These are phyloP conservation scores for Sugiyamaella xylanicola DNA, from an alignment of 1,139 yeast species.

Conservation along the genomic window DNA sequence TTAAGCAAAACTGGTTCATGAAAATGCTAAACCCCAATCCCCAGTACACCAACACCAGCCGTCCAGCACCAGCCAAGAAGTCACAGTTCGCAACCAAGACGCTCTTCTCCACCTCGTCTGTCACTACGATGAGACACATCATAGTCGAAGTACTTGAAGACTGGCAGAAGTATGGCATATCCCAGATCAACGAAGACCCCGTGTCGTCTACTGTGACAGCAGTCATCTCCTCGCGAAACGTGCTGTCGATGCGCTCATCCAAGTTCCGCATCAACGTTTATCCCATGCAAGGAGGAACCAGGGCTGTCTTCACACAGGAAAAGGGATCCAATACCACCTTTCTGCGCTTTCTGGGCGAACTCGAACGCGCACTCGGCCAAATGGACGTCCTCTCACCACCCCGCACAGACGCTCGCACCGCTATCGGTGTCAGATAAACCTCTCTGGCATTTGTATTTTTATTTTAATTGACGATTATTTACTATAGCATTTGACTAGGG, in stretches of 20 bases:
- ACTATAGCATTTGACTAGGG: neutral
- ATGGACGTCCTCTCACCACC: conserved; percentile 27
- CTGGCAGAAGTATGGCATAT: conserved; percentile 44
- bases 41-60: neutral
- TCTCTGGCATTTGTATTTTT: conserved; percentile 1
- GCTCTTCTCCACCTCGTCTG: conserved; percentile 35
- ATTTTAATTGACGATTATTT: conserved; percentile 7
- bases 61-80: neutral
- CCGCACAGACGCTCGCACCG: conserved; percentile 19
- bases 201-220: conserved; percentile 38
- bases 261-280: conserved; percentile 38
- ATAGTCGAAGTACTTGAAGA: conserved; percentile 39
- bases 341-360: conserved; percentile 39
- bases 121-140: conserved; percentile 36
- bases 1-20: conserved; percentile 46
- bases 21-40: conserved; percentile 37
- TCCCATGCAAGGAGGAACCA: conserved; percentile 31
- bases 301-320: conserved; percentile 37
- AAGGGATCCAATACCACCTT: conserved; percentile 41
- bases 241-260: conserved; percentile 40
- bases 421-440: conserved; percentile 14
- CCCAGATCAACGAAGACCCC: conserved; percentile 35
- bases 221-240: conserved; percentile 41
- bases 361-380: conserved; percentile 33
- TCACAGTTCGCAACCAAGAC: conserved; percentile 29